Base-by-base conservation (phyloP, 2,329 filamentous ascomycete genomes). In the Tolypocladium tundrense region DNA sequence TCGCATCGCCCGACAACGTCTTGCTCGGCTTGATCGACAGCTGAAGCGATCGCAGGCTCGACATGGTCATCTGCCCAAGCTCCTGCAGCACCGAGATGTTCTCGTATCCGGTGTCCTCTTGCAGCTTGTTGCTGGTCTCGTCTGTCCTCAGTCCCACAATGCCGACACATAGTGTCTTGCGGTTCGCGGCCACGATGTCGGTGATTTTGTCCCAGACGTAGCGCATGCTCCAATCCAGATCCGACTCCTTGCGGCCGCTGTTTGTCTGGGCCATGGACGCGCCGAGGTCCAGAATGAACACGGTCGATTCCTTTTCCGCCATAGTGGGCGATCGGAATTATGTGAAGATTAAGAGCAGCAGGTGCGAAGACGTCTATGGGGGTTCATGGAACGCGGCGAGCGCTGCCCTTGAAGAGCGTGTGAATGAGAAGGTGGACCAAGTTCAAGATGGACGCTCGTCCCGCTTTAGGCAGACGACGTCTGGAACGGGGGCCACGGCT, bases 201-300 rank as follows among this genome's bases (percentile, higher is more conserved):
- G 83, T 84, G 48, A 87, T 82, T 70, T 90, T 94, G 78, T 97
- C 93, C 92, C 93, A 99, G 54, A 97, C 83, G 73, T 96, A 99
- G 61, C 85, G 84, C 84, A 97, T 86, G 53, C 85, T 84, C 85
- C 88, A 99, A 60, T 97, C 90, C 21, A 99, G 82, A 70, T 97
- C 88, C 3, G 88, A 88, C 70, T 93, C 83, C 24, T 77, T 70
- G 63, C 94, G 85, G 33, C 88, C 90, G 74, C 84, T 80, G 65
- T 85, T 83, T 65, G 78, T 81, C 68, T 88, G 78, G 59, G 80
- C 87, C 89, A 96, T 97, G n/a, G 92, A 89, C 67, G 77, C 79
- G 59, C 91, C 92, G 31, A 97, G 78, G 74, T 99, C 94, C 60
- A 99, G 75, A 65, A 99, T 88, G 72, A 94, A 99, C 50, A 97